Evolutionary conservation across 2,329 filamentous ascomycete species (phyloP).

Genomic region (Phialophora tarda): DNA sequence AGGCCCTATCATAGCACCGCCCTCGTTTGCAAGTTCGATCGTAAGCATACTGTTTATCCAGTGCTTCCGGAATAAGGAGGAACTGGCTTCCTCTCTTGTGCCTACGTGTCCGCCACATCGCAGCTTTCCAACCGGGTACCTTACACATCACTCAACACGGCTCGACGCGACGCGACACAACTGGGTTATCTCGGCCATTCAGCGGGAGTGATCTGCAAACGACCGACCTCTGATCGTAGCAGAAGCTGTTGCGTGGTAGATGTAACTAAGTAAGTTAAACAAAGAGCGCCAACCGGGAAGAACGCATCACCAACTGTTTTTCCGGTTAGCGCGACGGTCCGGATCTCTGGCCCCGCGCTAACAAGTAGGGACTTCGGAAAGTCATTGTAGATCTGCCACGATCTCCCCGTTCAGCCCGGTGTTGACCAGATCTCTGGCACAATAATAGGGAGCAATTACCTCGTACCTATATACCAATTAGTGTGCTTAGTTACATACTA

Average conservation of each 20-base stretch:
- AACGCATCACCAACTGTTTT: neutral
- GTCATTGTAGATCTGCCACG: neutral
- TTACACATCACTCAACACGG: no score
- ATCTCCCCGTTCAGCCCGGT: no score
- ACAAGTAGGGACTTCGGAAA: neutral
- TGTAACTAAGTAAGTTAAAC: neutral
- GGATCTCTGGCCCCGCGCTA: neutral
- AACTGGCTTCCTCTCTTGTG: no score
- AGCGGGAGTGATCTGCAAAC: neutral
- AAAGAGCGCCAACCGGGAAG: neutral
- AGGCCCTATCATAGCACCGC: neutral
- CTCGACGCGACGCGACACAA: neutral
- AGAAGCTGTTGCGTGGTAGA: neutral
- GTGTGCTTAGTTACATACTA: no score
- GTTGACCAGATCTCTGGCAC: no score
- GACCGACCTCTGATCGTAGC: neutral
- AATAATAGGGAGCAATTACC: no score
- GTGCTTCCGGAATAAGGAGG: no score
- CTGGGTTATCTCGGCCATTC: neutral
- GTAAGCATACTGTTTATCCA: no score
- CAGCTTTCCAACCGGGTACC: no score
- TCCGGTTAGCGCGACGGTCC: neutral
- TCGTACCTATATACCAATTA: no score
- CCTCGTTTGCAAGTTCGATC: neutral
- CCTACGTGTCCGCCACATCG: no score